Base-by-base conservation (phyloP, 2,329 filamentous ascomycete genomes). In the Sphaerulina vaccinii region DNA sequence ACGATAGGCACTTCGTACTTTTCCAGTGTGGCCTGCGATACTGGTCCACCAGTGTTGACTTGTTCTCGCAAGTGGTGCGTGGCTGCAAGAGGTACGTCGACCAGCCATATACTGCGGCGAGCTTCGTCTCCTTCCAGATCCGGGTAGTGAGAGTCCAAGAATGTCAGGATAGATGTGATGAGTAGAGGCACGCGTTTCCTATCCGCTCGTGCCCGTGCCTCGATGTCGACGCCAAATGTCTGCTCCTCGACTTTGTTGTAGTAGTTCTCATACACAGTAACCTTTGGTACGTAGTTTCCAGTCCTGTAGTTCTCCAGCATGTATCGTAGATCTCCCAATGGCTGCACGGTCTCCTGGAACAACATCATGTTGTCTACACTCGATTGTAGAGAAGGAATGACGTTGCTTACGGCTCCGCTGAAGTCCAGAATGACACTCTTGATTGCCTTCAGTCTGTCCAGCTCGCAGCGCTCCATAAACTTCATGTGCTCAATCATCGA, bases 281-380 rank as follows among this genome's bases (percentile, higher is more conserved):
- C 92, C 65, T 83, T 91, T 7, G 93, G 93, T 45, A 90, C 83
- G 69, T 95, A 99, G 60, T 86, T 88, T 57, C 93, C 93, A 5
- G 93, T 99, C 57, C 91, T 86, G 73, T 99, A 99, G 69, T 92
- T 99, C 74, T 99, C 93, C 39, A 99, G 79, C 54, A 99, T 80
- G 70, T 97, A 99, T 58, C 93, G 83, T 61, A 99, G 75, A 71
- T 99, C 93, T 33, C 89, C 88, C 41, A 85, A 70, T 5, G 93
- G 93, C 71, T 97, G 93, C n/a, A 99, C 88, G 0, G 93, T 97
- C 76, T 99, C 93, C 71, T 99, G 93, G 74, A 95, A 99, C 40
- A 99, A 80, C 85, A 99, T 90, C 91, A 99, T 96, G 68, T 95
- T 90, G 74, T 99, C 93, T 19, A 99, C 90, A 0, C 91, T 90